Percentiles rank a stretch among this genome's conserved stretches.
Evolutionary conservation across 202 grass and related monocot species (phyloP).

Genomic region (Panicum virgatum): DNA sequence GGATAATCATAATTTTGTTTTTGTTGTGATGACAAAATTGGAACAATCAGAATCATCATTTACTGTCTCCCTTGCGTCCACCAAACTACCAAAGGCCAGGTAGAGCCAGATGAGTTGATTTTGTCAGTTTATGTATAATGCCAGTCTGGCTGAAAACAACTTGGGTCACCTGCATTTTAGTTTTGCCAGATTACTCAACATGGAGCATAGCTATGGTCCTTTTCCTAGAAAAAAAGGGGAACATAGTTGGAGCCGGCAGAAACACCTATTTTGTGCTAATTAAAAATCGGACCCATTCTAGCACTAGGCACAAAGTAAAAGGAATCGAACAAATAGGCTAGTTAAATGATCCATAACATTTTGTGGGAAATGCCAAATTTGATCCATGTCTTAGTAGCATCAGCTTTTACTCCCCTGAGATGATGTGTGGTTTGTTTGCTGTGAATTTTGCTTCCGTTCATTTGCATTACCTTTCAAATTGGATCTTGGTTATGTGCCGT

Average conservation of each 20-base stretch:
- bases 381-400: background rate
- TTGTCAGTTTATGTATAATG: background rate
- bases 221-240: background rate
- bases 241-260: background rate
- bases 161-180: background rate
- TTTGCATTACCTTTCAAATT: constrained; percentile 12
- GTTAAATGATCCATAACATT: background rate
- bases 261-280: background rate
- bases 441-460: background rate
- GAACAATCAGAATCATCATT: background rate
- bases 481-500: background rate
- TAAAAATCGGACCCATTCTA: background rate
- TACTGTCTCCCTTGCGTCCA: background rate
- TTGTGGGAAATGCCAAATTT: background rate
- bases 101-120: background rate
- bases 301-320: background rate
- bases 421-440: background rate
- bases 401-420: background rate
- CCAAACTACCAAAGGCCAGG: background rate
- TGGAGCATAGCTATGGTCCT: background rate
- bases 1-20: background rate
- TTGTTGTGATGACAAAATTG: background rate
- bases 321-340: background rate
- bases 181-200: background rate
- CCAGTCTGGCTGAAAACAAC: background rate